These are phyloP conservation scores for Lentithecium fluviatile DNA, from an alignment of 495 filamentous ascomycete species.

Conservation along the genomic window DNA sequence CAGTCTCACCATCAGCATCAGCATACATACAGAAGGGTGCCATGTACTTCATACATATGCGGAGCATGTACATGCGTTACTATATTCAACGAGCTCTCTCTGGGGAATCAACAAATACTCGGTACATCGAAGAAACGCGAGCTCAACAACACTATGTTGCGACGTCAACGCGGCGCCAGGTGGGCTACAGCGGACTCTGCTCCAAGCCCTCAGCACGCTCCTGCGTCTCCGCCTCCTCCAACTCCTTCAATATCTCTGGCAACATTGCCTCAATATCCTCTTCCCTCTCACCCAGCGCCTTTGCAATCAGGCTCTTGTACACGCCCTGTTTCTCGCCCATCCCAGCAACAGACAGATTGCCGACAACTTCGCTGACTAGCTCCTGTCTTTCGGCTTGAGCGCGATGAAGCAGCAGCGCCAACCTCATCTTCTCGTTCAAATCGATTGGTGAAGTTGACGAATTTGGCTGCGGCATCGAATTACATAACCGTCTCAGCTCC, in stretches of 20 bases:
- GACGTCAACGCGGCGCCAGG: not conserved
- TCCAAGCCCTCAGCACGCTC: slow-evolving; percentile 42
- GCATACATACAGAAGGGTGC: too few relatives aligned
- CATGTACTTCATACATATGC: too few relatives aligned
- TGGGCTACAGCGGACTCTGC: slow-evolving; percentile 20
- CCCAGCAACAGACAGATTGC: slow-evolving; percentile 38
- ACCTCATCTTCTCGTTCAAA: slow-evolving; percentile 31
- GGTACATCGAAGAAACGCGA: too few relatives aligned
- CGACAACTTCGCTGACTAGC: slow-evolving; percentile 39
- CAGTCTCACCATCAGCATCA: too few relatives aligned
- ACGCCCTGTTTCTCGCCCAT: slow-evolving; percentile 38
- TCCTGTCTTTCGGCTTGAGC: slow-evolving; percentile 36
- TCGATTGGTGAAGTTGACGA: slow-evolving; percentile 10
- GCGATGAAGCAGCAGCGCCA: slow-evolving; percentile 32
- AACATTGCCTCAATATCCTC: slow-evolving; percentile 46
- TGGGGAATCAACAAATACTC: too few relatives aligned
- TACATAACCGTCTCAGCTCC: slow-evolving; percentile 20
- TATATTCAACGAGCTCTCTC: too few relatives aligned
- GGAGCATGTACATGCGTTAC: too few relatives aligned
- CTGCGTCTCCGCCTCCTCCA: slow-evolving; percentile 51
- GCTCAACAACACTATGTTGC: not conserved
- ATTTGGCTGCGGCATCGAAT: slow-evolving; percentile 4
- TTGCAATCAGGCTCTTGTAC: slow-evolving; percentile 45
- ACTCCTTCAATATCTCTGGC: slow-evolving; percentile 48
- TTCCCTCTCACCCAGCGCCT: slow-evolving; percentile 43